Conservation (phyloP, 495 filamentous ascomycete species). For the Cryomyces minteri region DNA sequence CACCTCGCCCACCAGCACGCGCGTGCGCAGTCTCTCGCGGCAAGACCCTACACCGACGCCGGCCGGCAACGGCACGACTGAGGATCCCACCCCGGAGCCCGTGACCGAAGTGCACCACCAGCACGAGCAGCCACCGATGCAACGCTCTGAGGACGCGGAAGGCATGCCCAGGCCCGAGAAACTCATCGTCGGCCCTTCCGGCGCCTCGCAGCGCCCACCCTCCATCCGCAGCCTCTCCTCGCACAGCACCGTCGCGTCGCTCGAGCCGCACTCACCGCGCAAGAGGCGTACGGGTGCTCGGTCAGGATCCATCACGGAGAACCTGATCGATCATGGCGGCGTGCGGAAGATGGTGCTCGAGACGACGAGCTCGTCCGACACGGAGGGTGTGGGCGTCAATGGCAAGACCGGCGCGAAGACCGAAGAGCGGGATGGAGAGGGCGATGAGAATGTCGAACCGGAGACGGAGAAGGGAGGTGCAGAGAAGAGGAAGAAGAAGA, state of each 20-base stretch:
- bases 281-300: constrained; percentile 36
- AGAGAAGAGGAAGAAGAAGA: constrained; percentile 9
- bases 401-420: constrained; percentile 1
- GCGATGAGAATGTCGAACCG: background rate
- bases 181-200: constrained; percentile 2
- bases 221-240: constrained; percentile 1
- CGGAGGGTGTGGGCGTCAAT: constrained; percentile 4
- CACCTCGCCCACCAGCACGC: constrained; percentile 1
- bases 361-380: constrained; percentile 35
- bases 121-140: background rate
- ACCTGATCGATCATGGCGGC: constrained; percentile 62
- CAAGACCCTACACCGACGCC: background rate
- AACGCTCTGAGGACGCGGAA: background rate
- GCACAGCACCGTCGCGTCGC: background rate
- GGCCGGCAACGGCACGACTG: background rate
- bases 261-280: too few species aligned
- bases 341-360: constrained; percentile 75
- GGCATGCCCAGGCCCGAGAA: background rate
- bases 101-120: background rate
- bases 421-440: background rate
- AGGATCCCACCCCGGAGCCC: background rate
- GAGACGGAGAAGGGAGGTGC: background rate
- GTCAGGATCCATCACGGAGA: constrained; percentile 80
- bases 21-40: background rate
- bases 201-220: constrained; percentile 7